phyloP scores from a whole-genome alignment of 2,329 filamentous ascomycete species.

The Eurotiales sp. region DNA sequence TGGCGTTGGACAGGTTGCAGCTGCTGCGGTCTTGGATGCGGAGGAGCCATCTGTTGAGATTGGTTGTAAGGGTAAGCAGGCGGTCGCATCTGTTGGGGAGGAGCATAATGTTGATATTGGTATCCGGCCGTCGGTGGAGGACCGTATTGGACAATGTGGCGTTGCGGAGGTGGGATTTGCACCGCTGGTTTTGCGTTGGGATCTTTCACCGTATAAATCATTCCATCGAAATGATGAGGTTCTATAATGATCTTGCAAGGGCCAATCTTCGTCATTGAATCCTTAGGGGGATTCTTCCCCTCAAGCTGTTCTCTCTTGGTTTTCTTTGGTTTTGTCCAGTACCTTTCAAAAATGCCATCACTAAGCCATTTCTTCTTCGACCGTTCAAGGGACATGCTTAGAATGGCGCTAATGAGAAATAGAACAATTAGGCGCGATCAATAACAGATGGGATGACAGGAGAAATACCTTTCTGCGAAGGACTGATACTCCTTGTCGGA shows the following conservation, averaged over 20 bases:
- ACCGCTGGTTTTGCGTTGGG: conserved; percentile 36
- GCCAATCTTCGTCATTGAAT: conserved; percentile 54
- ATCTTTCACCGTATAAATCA: conserved; percentile 54
- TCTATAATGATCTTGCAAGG: conserved; percentile 59
- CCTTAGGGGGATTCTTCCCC: conserved; percentile 46
- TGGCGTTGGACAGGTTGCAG: conserved; percentile 22
- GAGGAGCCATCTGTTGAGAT: conserved; percentile 21
- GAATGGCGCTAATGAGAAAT: conserved; percentile 46
- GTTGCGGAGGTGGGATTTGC: conserved; percentile 36
- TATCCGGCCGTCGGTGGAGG: conserved; percentile 36
- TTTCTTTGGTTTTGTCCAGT: conserved; percentile 57
- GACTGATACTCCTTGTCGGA: conserved; percentile 56
- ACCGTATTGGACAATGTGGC: conserved; percentile 42
- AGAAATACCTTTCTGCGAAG: conserved; percentile 51
- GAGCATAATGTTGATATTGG: conserved; percentile 39
- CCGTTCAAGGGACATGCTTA: conserved; percentile 55
- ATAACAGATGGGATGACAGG: not conserved
- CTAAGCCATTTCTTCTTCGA: conserved; percentile 57
- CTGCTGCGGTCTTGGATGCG: conserved; percentile 20
- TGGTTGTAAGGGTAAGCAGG: conserved; percentile 22
- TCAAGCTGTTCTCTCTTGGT: conserved; percentile 50
- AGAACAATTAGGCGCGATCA: conserved; percentile 17
- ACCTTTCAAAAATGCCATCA: conserved; percentile 53
- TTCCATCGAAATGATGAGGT: conserved; percentile 60
- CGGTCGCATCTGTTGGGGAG: conserved; percentile 26